A percentile compares a stretch with the other conserved stretches of the same genome.
These are phyloP conservation scores for Gillenia trifoliata DNA, from an alignment of 306 rosid species.

Conservation along the genomic window DNA sequence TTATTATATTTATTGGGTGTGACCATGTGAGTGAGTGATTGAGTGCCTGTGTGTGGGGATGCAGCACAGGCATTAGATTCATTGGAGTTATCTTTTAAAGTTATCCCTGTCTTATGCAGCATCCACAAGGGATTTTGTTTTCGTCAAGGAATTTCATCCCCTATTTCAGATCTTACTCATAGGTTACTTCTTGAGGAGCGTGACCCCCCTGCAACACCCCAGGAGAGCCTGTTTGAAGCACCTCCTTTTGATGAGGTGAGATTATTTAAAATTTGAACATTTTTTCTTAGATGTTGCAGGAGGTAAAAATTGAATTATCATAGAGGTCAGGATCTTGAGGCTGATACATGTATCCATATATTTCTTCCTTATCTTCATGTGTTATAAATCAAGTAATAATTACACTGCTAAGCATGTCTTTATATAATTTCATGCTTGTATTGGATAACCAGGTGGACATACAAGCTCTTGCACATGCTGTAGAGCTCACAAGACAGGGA, in stretches of 20 bases:
- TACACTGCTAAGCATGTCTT: neutral
- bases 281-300: neutral
- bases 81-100: neutral
- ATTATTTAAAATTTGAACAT: neutral
- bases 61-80: neutral
- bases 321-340: neutral
- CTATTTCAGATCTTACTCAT: constrained; percentile 87
- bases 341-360: neutral
- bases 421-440: constrained; percentile 21
- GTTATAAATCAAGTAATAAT: neutral
- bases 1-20: neutral
- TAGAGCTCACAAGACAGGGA: constrained; percentile 95
- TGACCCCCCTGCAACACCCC: constrained; percentile 83
- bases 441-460: constrained; percentile 78
- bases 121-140: constrained; percentile 88
- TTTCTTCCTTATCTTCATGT: neutral
- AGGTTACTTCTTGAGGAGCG: constrained; percentile 94
- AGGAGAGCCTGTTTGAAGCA: constrained; percentile 72
- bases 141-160: constrained; percentile 85
- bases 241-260: constrained; percentile 98
- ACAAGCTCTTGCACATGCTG: constrained; percentile 99
- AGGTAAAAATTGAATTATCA: neutral
- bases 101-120: constrained; percentile 36
- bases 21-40: neutral
- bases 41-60: neutral